Percentiles rank a stretch among this genome's conserved stretches.
phyloP scores from a whole-genome alignment of 164 flowering plant genomes.

The Tetracentron sinense region DNA sequence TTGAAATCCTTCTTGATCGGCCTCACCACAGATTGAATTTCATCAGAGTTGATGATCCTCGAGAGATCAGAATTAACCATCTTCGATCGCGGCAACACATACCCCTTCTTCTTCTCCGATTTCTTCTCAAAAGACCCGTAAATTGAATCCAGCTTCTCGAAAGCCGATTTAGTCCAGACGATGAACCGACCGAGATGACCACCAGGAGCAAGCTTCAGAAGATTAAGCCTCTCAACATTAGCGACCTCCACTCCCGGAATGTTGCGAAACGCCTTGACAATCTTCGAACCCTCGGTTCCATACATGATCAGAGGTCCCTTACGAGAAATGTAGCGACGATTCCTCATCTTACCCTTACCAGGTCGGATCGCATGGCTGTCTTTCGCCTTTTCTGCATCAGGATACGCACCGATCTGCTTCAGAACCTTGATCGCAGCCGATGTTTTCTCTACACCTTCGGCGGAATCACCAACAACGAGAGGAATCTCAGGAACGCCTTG shows the following conservation, averaged over 20 bases:
- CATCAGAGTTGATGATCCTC: conserved; percentile 86
- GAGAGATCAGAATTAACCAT: conserved; percentile 82
- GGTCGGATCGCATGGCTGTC: conserved; percentile 65
- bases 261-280: conserved; percentile 80
- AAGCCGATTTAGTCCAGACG: conserved; percentile 83
- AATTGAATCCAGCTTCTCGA: conserved; percentile 78
- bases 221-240: conserved; percentile 70
- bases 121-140: conserved; percentile 72
- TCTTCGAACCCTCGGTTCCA: conserved; percentile 72
- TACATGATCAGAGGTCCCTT: conserved; percentile 81
- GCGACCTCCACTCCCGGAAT: conserved; percentile 71
- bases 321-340: conserved; percentile 57
- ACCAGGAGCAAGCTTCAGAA: conserved; percentile 84
- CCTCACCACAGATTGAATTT: conserved; percentile 76
- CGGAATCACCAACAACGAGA: conserved; percentile 58
- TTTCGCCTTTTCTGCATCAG: conserved; percentile 85
- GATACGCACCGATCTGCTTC: conserved; percentile 65
- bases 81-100: conserved; percentile 70
- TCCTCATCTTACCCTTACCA: conserved; percentile 87
- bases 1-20: conserved; percentile 71
- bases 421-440: conserved; percentile 52
- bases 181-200: conserved; percentile 83
- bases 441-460: conserved; percentile 71
- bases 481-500: conserved; percentile 72
- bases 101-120: conserved; percentile 80